A percentile compares a stretch with the other conserved stretches of the same genome.
Evolutionary conservation across 1,284 basidiomycete species (phyloP).

Genomic region (Sphagnurus paluster): DNA sequence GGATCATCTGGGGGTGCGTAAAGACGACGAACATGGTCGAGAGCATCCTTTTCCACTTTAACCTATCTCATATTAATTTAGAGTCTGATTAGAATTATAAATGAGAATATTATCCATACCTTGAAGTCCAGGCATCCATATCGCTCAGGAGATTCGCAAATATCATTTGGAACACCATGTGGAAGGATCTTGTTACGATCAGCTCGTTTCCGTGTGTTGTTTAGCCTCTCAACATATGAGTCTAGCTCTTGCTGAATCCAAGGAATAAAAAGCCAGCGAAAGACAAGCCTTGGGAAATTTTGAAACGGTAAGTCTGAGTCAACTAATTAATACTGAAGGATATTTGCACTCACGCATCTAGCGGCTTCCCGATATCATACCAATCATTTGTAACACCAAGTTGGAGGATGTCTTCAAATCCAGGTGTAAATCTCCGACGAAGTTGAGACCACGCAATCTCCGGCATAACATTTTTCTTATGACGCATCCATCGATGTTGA

Average conservation of each 20-base stretch:
- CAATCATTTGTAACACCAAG: neutral
- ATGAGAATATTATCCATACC: slow-evolving; percentile 19
- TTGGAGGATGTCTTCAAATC: slow-evolving; percentile 22
- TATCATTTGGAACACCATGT: slow-evolving; percentile 31
- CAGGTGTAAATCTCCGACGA: slow-evolving; percentile 24
- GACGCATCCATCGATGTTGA: slow-evolving; percentile 31
- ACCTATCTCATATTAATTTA: too few species aligned
- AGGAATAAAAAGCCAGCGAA: slow-evolving; percentile 14
- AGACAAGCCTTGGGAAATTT: slow-evolving; percentile 9
- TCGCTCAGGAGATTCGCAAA: slow-evolving; percentile 18
- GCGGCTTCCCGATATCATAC: slow-evolving; percentile 3
- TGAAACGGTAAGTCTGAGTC: too few species aligned
- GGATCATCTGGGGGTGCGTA: slow-evolving; percentile 23
- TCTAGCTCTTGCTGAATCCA: slow-evolving; percentile 14
- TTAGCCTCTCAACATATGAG: slow-evolving; percentile 13
- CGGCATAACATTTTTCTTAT: slow-evolving; percentile 14
- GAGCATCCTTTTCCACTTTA: too few species aligned
- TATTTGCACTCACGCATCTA: too few species aligned
- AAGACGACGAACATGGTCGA: too few species aligned
- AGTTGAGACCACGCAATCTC: slow-evolving; percentile 7
- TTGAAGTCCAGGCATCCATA: slow-evolving; percentile 26
- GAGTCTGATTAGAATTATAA: too few species aligned
- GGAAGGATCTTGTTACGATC: slow-evolving; percentile 34
- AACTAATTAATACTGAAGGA: too few species aligned
- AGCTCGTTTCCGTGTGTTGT: slow-evolving; percentile 22